Evolutionary conservation across 75 land plant genomes (phyloP), one percentile per base, ranked within the genome.

Genomic region (Cunninghamia lanceolata): DNA sequence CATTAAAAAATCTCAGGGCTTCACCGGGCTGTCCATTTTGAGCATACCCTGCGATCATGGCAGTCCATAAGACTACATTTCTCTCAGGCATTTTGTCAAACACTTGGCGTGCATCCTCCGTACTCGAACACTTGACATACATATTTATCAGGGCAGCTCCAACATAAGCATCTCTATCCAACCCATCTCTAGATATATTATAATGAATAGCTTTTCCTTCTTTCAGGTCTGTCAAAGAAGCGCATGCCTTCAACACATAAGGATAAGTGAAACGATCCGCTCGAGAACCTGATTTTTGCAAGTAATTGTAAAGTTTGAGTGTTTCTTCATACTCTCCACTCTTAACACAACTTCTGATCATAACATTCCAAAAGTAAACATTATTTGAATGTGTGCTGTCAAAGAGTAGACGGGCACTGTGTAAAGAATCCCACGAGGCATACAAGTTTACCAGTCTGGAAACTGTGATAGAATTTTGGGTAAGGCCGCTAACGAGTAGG

Each of bases 81-180:
- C 36, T 75, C 45, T 43, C 54, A 42, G 74, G 84, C 93, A 93
- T 90, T 34, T 50, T 82, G 45, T 94, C 83, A 85, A 94, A 94
- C 21, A 93, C 71, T 17, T 47, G 76, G 7, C 36, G 82, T 32
- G 93, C 84, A 39, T 85, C 75, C 66, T 89, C 89, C 54, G 91
- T 59, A 52, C 85, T 82, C 5, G 93, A 94, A 87, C 92, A 86
- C 79, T 93, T 94, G 59, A 91, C 94, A 93, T 94, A 94, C 95
- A 94, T 93, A 74, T 91, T 90, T 21, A 94, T 89, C 14, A 91
- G 79, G 36, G 94, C 86, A 82, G 89, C 90, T 45, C 77, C 68
- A 43, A 93, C 84, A 84, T 25, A 84, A 3, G 66, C 53, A 73
- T 95, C 91, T 19, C 86, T 76, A 3, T 46, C 28, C 28, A 89